These are phyloP conservation scores for Linnemannia elongata DNA, from an alignment of 192 early-diverging fungal species.

Conservation along the genomic window DNA sequence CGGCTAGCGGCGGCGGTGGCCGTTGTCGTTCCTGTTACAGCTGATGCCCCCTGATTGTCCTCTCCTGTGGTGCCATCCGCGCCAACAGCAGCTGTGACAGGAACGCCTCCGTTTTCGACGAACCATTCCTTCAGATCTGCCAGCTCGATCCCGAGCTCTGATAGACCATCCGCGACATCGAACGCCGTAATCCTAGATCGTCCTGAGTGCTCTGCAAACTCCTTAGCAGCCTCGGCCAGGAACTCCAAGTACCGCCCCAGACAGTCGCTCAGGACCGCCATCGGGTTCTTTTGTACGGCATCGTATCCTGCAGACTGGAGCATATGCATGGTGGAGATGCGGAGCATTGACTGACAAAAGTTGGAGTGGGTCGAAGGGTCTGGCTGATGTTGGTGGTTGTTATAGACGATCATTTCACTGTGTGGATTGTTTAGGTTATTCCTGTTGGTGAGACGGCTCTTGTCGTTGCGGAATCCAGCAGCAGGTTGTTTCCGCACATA, in stretches of 20 bases:
- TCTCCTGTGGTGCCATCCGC: not conserved
- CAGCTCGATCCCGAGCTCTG: constrained; percentile 60
- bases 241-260: constrained; percentile 63
- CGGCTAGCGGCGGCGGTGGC: constrained; percentile 12
- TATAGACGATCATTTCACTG: constrained; percentile 20
- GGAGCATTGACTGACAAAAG: constrained; percentile 66
- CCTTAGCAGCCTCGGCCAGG: constrained; percentile 60
- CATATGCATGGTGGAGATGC: constrained; percentile 63
- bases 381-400: constrained; percentile 34
- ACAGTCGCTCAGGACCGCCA: constrained; percentile 65
- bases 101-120: constrained; percentile 57
- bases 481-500: constrained; percentile 29
- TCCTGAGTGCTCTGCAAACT: constrained; percentile 63
- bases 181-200: constrained; percentile 56
- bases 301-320: constrained; percentile 69
- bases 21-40: not conserved
- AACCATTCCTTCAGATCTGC: constrained; percentile 61
- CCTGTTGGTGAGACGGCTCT: not conserved
- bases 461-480: constrained; percentile 18
- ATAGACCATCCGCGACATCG: constrained; percentile 60
- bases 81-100: constrained; percentile 8
- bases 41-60: not conserved
- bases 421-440: constrained; percentile 21
- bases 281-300: constrained; percentile 56
- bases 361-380: constrained; percentile 41